These are phyloP conservation scores for Amphicarpaea edgeworthii DNA, from an alignment of 306 rosid species.

Conservation along the genomic window DNA sequence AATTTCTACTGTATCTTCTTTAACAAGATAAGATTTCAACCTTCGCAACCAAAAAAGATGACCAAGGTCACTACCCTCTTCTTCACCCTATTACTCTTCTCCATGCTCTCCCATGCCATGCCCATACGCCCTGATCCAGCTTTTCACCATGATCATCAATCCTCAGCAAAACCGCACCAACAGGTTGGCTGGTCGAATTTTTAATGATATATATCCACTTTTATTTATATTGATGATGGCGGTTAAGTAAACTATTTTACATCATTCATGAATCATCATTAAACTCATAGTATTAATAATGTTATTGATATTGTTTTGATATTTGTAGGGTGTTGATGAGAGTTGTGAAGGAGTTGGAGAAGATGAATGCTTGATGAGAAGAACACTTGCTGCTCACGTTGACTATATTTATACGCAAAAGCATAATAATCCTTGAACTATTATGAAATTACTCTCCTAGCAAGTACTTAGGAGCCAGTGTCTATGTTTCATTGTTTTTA, in stretches of 20 bases:
- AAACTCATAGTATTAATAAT: too few relatives aligned
- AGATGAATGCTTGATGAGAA: conserved; percentile 58
- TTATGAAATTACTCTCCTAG: neutral
- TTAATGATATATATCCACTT: neutral
- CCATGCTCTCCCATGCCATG: conserved; percentile 31
- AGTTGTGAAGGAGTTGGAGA: conserved; percentile 50
- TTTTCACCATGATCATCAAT: conserved; percentile 7
- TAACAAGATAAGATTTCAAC: neutral
- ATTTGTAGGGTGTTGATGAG: conserved; percentile 37
- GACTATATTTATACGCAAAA: conserved; percentile 60
- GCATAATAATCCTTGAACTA: conserved; percentile 45
- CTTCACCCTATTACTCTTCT: conserved; percentile 43
- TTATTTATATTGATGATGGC: neutral
- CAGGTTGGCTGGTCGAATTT: conserved; percentile 36
- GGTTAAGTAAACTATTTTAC: neutral
- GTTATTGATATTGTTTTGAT: neutral
- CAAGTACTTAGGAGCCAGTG: neutral
- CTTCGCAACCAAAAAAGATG: conserved; percentile 38
- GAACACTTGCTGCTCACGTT: conserved; percentile 56
- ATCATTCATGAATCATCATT: too few relatives aligned
- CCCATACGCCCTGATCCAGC: conserved; percentile 46
- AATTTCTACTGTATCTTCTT: neutral
- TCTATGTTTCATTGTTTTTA: neutral
- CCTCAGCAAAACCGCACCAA: neutral
- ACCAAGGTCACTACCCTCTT: conserved; percentile 41